phyloP scores from a whole-genome alignment of 2,329 filamentous ascomycete species.

The Aureobasidium subglaciale region DNA sequence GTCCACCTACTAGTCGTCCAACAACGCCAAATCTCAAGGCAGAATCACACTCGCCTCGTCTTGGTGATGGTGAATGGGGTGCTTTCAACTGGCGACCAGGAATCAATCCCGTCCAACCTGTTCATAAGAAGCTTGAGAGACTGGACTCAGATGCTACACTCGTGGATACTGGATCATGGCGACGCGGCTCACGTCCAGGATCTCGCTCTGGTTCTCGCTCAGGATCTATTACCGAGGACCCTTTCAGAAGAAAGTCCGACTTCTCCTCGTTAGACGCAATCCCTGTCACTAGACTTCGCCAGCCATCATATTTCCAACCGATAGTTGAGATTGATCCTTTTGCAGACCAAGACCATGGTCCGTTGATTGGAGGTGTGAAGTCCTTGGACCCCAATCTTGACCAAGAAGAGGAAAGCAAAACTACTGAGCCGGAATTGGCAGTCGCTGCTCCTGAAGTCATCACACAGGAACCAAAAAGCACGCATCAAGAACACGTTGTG shows the following conservation, averaged over 20 bases:
- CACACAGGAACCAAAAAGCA: slow-evolving; percentile 1
- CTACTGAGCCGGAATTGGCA: slow-evolving; percentile 5
- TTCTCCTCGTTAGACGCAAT: not conserved
- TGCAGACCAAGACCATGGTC: not conserved
- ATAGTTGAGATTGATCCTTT: not conserved
- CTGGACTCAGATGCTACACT: slow-evolving; percentile 11
- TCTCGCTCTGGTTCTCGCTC: not conserved
- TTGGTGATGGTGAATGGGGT: not conserved
- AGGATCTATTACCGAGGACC: not conserved
- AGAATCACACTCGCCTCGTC: not conserved
- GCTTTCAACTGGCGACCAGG: slow-evolving; percentile 1
- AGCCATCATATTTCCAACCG: not conserved
- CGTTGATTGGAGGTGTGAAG: slow-evolving; percentile 9
- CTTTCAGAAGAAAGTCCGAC: slow-evolving; percentile 6
- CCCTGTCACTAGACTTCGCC: not conserved
- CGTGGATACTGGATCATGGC: slow-evolving; percentile 4
- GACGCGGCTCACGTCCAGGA: slow-evolving; percentile 2
- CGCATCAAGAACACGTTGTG: slow-evolving; percentile 4
- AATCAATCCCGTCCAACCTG: not conserved
- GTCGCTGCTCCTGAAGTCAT: not conserved
- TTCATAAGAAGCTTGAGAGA: not conserved
- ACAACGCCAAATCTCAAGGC: not conserved
- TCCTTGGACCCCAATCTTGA: slow-evolving; percentile 1
- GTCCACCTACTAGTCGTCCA: not conserved
- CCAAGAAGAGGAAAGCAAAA: slow-evolving; percentile 6